A percentile compares a stretch with the other conserved stretches of the same genome.
phyloP scores from a whole-genome alignment of 2,329 filamentous ascomycete genomes.

The Ascosphaera pollenicola region DNA sequence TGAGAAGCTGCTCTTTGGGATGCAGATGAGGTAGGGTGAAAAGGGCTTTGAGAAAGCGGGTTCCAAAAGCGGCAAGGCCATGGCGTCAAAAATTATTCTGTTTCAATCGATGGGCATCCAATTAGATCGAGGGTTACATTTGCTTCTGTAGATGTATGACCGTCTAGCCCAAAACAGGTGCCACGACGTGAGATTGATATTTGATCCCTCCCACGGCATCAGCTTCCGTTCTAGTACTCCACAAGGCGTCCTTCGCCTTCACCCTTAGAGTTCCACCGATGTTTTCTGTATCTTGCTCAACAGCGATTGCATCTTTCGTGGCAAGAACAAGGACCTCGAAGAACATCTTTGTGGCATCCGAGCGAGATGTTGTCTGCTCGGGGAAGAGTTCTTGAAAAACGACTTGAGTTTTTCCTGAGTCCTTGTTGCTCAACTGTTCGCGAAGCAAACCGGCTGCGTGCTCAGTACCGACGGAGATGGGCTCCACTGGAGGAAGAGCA shows the following conservation, averaged over 20 bases:
- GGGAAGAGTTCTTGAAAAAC: conserved; percentile 85
- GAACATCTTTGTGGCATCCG: conserved; percentile 98
- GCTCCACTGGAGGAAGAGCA: conserved; percentile 59
- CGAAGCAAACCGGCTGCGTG: conserved; percentile 89
- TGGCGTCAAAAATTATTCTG: too few relatives aligned
- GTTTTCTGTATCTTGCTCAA: conserved; percentile 54
- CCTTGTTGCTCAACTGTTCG: conserved; percentile 51
- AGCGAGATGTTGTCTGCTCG: conserved; percentile 55
- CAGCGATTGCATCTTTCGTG: conserved; percentile 94
- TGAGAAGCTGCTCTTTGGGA: too few relatives aligned
- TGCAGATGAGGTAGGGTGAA: too few relatives aligned
- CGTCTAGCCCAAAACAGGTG: neutral
- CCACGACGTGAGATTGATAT: conserved; percentile 7
- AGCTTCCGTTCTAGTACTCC: conserved; percentile 85
- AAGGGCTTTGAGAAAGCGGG: too few relatives aligned
- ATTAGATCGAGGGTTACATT: too few relatives aligned
- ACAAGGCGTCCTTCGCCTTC: conserved; percentile 80
- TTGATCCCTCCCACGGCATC: conserved; percentile 26
- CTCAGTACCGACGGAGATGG: conserved; percentile 77
- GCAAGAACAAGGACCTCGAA: conserved; percentile 91
- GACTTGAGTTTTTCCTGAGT: conserved; percentile 52
- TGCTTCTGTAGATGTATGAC: too few relatives aligned
- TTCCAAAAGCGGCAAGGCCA: too few relatives aligned
- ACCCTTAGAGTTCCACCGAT: conserved; percentile 67
- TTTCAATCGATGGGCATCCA: too few relatives aligned